phyloP scores from a whole-genome alignment of 2,329 filamentous ascomycete genomes.

The Alternaria novae-zelandiae region DNA sequence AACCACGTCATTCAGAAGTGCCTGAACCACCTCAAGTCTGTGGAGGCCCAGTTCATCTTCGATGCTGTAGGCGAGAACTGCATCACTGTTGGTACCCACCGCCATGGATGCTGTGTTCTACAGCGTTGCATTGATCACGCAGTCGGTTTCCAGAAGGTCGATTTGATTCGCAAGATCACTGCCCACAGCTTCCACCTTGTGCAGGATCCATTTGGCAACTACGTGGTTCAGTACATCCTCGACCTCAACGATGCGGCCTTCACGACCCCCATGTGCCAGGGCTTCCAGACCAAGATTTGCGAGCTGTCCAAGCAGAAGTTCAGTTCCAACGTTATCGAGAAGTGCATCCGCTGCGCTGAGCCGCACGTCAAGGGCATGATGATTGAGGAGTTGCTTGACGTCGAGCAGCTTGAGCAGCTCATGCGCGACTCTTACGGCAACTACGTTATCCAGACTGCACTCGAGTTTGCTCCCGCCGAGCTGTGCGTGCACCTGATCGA shows the following conservation, averaged over 20 bases:
- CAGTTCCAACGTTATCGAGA: constrained; percentile 98
- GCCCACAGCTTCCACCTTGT: constrained; percentile 86
- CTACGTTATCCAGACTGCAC: constrained; percentile 95
- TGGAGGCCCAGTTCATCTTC: constrained; percentile 95
- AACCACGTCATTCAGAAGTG: constrained; percentile 99
- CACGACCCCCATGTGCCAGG: constrained; percentile 84
- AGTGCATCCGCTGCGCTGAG: constrained; percentile 81
- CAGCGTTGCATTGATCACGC: constrained; percentile 99
- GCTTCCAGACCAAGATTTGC: constrained; percentile 76
- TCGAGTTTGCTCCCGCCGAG: constrained; percentile 47
- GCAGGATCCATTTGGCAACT: constrained; percentile 97
- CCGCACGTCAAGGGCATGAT: constrained; percentile 77
- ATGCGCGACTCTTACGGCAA: constrained; percentile 94
- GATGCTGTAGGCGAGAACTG: constrained; percentile 88
- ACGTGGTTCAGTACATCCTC: constrained; percentile 97
- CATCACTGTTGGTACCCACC: constrained; percentile 91
- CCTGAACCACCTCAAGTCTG: constrained; percentile 85
- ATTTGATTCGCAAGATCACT: constrained; percentile 86
- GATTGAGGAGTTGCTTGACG: constrained; percentile 78
- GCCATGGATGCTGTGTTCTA: constrained; percentile 96
- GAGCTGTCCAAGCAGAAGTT: constrained; percentile 94
- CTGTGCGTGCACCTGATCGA: constrained; percentile 71
- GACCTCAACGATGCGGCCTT: constrained; percentile 88
- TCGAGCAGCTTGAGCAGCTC: constrained; percentile 82
- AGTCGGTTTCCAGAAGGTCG: constrained; percentile 84